Evolutionary conservation across 108 stramenopile species (phyloP), one percentile per base, ranked within the genome.

Genomic region (Fragilaria crotonensis): DNA sequence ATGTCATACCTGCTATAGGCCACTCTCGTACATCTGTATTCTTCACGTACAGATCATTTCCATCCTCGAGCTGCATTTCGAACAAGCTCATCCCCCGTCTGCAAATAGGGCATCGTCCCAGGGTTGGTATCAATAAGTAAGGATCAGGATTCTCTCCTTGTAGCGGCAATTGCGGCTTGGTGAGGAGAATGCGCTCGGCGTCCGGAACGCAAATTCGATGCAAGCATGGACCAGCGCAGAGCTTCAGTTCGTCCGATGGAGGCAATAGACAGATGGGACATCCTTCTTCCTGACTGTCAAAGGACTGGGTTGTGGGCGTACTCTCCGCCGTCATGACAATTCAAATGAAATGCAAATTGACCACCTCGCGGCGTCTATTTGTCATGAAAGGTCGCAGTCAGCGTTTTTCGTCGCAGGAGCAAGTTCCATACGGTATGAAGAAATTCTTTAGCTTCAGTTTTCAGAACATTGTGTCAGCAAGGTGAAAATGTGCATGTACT

Each of bases 101-200:
- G 44, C 74, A 75, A n/a, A 75, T 68, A 4, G 74, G 74, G 58
- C 74, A 75, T 41, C 68, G 52, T 20, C 74, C 74, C 25, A 68
- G 22, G 18, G 74, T 75, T 3, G 74, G 74, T 26, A 68, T 68
- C 14, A 48, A 33, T 25, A 65, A 30, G 25, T 68, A 63, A 11
- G 33, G 26, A 66, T 68, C 74, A 20, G 23, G 25, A 25, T 51
- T 51, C 7, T 51, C 36, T 26, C 26, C 25, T 25, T 2, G 21
- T 17, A n/a, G 33, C 45, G 20, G 1, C 14, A 21, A 32, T 47
- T 17, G 27, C 11, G 18, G 4, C 22, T 31, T 9, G 5, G 57
- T 19, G 4, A 55, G 27, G 7, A 70, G 25, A 25, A 70, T 50
- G 18, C 48, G 62, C 30, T 70, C 62, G 52, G 56, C 18, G 32